Conservation (phyloP, 2,329 filamentous ascomycete genomes). For the Sarocladiaceae sp. region DNA sequence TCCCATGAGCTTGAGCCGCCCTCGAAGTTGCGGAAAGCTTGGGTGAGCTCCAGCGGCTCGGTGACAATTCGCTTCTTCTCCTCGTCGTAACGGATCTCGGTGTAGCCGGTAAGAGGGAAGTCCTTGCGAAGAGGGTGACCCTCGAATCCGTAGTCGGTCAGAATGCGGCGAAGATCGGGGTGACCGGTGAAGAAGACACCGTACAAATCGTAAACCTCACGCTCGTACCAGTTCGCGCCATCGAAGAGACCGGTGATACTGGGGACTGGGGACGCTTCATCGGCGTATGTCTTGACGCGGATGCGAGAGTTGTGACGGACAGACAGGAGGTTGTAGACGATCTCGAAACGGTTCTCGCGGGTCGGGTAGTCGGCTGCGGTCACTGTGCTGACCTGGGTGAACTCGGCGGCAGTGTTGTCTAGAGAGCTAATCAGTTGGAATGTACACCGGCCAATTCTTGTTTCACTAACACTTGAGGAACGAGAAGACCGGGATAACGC, state of each 20-base stretch:
- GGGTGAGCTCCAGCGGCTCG: constrained; percentile 94
- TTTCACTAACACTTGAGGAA: constrained; percentile 73
- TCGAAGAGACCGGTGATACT: constrained; percentile 84
- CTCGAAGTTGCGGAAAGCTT: constrained; percentile 98
- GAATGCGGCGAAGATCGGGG: constrained; percentile 92
- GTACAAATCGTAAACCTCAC: constrained; percentile 96
- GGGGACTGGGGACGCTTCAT: constrained; percentile 90
- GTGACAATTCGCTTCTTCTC: constrained; percentile 99
- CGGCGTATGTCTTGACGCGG: constrained; percentile 97
- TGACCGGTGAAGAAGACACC: constrained; percentile 96
- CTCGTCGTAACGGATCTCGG: constrained; percentile 95
- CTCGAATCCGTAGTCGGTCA: constrained; percentile 99
- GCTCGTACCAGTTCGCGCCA: constrained; percentile 97
- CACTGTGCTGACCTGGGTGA: constrained; percentile 87
- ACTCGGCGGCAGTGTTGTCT: constrained; percentile 97
- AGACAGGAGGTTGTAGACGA: constrained; percentile 95
- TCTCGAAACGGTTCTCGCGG: constrained; percentile 90
- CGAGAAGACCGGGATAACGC: constrained; percentile 84
- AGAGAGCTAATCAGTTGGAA: constrained; percentile 10
- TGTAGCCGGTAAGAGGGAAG: constrained; percentile 96
- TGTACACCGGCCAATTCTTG: neutral
- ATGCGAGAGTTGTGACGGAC: constrained; percentile 96
- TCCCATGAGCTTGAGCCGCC: constrained; percentile 73
- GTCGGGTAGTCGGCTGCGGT: constrained; percentile 96
- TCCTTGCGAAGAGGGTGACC: constrained; percentile 96